A percentile compares a stretch with the other conserved stretches of the same genome.
phyloP scores from a whole-genome alignment of 2,329 filamentous ascomycete species.

The Westerdykella ornata region DNA sequence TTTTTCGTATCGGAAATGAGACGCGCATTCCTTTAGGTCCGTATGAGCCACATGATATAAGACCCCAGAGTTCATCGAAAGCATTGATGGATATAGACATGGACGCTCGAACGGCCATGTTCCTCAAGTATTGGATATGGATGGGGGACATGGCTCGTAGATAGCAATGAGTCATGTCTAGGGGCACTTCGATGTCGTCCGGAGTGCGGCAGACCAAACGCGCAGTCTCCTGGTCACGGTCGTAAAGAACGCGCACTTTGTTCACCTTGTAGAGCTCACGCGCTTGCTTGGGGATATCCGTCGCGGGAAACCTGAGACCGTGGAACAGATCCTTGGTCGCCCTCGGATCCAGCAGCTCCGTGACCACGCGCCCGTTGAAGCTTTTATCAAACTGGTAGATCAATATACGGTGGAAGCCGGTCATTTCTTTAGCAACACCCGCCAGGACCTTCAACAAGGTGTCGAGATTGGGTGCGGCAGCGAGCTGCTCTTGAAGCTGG shows the following conservation, averaged over 20 bases:
- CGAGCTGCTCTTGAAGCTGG: slow-evolving; percentile 81
- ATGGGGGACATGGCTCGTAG: slow-evolving; percentile 86
- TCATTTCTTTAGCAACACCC: slow-evolving; percentile 81
- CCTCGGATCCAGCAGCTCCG: slow-evolving; percentile 74
- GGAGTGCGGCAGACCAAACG: slow-evolving; percentile 71
- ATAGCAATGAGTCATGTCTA: slow-evolving; percentile 80
- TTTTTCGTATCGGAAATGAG: slow-evolving; percentile 83
- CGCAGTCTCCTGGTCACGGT: slow-evolving; percentile 72
- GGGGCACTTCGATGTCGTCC: slow-evolving; percentile 64
- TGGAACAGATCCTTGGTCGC: slow-evolving; percentile 79
- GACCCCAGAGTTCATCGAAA: slow-evolving; percentile 77
- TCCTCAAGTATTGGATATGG: slow-evolving; percentile 75
- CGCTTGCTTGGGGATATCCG: slow-evolving; percentile 78
- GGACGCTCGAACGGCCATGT: slow-evolving; percentile 88
- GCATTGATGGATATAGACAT: slow-evolving; percentile 93
- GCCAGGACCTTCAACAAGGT: slow-evolving; percentile 73
- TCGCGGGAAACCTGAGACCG: slow-evolving; percentile 80
- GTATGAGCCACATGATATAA: slow-evolving; percentile 82
- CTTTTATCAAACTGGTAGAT: slow-evolving; percentile 80
- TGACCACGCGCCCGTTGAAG: slow-evolving; percentile 82
- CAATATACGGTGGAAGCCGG: slow-evolving; percentile 88
- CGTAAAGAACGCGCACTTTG: slow-evolving; percentile 80
- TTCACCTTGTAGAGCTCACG: slow-evolving; percentile 87
- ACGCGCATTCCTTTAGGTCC: slow-evolving; percentile 76
- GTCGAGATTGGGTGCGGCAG: slow-evolving; percentile 63